A percentile compares a stretch with the other conserved stretches of the same genome.
Conservation (phyloP, 148 eudicot genomes). For the Amaranthus cruentus region DNA sequence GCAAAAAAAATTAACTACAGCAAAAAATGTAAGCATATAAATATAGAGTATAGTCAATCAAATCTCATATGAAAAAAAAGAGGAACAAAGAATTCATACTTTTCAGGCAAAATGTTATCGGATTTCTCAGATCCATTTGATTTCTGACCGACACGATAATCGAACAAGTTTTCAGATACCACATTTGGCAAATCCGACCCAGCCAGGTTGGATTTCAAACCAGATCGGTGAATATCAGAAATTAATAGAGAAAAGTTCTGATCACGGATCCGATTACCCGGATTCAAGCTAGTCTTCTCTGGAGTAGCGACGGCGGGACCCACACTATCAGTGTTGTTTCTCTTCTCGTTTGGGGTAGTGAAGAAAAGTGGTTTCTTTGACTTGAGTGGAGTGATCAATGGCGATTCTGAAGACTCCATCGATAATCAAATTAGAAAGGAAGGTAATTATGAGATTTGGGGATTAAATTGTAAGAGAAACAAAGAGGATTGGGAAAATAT, state of each 20-base stretch:
- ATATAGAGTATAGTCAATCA: background rate
- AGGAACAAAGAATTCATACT: slow-evolving; percentile 32
- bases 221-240: slow-evolving; percentile 47
- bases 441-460: background rate
- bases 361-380: slow-evolving; percentile 39
- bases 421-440: background rate
- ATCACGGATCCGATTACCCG: slow-evolving; percentile 29
- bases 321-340: background rate
- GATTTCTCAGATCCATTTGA: slow-evolving; percentile 23
- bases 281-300: slow-evolving; percentile 24
- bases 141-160: slow-evolving; percentile 9
- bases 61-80: background rate
- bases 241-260: slow-evolving; percentile 40
- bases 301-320: slow-evolving; percentile 37
- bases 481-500: background rate
- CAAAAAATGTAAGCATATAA: background rate
- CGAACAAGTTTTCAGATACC: background rate
- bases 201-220: slow-evolving; percentile 16
- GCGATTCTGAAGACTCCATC: slow-evolving; percentile 30
- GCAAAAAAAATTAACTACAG: background rate
- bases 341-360: slow-evolving; percentile 19
- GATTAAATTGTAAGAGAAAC: background rate
- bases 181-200: slow-evolving; percentile 4
- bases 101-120: slow-evolving; percentile 39
- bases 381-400: slow-evolving; percentile 29